Conservation (phyloP, 2,329 filamentous ascomycete genomes). For the Penicillium frequentans region DNA sequence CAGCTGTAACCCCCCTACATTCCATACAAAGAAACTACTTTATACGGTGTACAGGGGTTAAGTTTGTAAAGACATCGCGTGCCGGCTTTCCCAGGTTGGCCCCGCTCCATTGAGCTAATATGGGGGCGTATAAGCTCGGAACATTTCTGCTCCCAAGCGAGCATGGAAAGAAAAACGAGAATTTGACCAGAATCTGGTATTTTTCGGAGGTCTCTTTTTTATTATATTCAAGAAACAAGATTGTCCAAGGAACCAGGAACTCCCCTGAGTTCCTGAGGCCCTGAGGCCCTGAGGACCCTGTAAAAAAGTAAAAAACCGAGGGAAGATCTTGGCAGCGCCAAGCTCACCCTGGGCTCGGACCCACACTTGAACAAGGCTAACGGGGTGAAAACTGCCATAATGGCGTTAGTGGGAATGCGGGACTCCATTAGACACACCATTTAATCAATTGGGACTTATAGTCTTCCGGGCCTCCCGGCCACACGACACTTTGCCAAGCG, state of each 20-base stretch:
- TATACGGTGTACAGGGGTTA: not conserved
- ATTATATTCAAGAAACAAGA: too few species aligned
- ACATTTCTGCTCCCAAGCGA: not conserved
- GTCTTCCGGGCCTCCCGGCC: not conserved
- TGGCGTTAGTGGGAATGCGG: not conserved
- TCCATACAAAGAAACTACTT: not conserved
- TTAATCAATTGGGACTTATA: not conserved
- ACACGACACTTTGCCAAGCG: not conserved
- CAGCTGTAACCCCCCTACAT: not conserved
- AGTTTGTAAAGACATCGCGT: not conserved
- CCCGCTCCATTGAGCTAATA: not conserved
- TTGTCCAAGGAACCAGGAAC: not conserved
- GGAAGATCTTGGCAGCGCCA: not conserved
- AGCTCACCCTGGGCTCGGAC: not conserved
- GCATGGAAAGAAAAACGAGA: not conserved
- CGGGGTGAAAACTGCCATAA: not conserved
- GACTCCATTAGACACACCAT: not conserved
- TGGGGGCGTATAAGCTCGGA: not conserved
- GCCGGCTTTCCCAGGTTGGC: not conserved
- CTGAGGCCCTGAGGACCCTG: not conserved
- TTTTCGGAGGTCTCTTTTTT: not conserved
- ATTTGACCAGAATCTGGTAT: not conserved
- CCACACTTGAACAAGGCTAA: not conserved
- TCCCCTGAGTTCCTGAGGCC: not conserved
- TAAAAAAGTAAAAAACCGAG: not conserved